Conservation (phyloP, 495 filamentous ascomycete genomes). For the Neurospora sp. region DNA sequence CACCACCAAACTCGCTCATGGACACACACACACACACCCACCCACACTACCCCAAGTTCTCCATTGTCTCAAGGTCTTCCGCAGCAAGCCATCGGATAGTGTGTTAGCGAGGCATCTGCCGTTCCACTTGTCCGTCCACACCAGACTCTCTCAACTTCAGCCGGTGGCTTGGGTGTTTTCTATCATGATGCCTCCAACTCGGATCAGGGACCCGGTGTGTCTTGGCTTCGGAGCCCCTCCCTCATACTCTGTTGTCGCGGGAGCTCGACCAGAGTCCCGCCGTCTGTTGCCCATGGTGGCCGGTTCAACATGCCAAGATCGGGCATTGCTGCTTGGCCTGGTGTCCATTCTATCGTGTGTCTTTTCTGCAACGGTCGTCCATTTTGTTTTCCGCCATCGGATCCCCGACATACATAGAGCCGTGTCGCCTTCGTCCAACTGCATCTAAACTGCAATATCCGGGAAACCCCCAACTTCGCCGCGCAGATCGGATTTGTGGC, state of each 20-base stretch:
- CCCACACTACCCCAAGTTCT: neutral
- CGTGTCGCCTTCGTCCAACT: neutral
- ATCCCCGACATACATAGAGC: neutral
- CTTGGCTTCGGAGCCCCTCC: neutral
- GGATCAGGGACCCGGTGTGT: neutral
- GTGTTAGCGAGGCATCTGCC: neutral
- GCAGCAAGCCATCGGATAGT: neutral
- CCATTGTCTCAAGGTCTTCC: neutral
- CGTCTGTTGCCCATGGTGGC: neutral
- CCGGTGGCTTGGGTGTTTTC: neutral
- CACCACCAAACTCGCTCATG: neutral
- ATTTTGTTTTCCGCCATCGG: neutral
- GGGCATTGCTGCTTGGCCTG: neutral
- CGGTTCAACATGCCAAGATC: neutral
- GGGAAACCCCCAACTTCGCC: neutral
- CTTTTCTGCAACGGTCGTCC: neutral
- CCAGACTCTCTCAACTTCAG: neutral
- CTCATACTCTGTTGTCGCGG: neutral
- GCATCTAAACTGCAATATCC: neutral
- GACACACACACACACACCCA: neutral
- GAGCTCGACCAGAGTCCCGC: neutral
- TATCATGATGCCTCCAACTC: neutral
- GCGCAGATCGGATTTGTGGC: neutral
- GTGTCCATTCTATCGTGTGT: neutral
- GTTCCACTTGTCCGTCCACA: neutral